phyloP scores from a whole-genome alignment of 1,284 basidiomycete species.

The Mycena citricolor region DNA sequence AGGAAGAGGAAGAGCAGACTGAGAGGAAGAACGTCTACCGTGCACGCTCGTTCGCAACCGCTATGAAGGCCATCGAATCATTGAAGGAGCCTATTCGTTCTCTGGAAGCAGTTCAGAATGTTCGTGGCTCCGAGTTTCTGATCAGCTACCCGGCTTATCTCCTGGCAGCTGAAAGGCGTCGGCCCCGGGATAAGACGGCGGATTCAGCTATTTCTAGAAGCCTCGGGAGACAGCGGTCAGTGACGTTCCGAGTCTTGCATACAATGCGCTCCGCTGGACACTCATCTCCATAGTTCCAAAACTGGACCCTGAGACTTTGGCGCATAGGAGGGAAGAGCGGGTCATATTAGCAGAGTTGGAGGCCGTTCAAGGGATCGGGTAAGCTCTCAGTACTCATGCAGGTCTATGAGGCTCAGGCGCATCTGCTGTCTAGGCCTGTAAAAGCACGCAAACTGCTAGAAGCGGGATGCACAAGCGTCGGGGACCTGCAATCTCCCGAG shows the following conservation, averaged over 20 bases:
- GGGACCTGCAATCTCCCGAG: slow-evolving; percentile 40
- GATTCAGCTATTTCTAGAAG: slow-evolving; percentile 40
- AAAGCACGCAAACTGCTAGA: slow-evolving; percentile 45
- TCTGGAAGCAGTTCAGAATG: slow-evolving; percentile 35
- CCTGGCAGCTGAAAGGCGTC: slow-evolving; percentile 41
- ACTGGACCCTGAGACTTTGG: slow-evolving; percentile 16
- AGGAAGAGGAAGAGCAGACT: slow-evolving; percentile 42
- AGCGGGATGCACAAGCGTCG: slow-evolving; percentile 46
- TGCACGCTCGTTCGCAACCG: slow-evolving; percentile 47
- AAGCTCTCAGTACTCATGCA: slow-evolving; percentile 6
- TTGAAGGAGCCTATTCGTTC: slow-evolving; percentile 43
- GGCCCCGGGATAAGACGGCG: slow-evolving; percentile 43
- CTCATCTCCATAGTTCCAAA: slow-evolving; percentile 8
- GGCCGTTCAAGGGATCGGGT: slow-evolving; percentile 35
- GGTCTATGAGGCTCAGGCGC: not conserved
- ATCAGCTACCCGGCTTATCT: slow-evolving; percentile 19
- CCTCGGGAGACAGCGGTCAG: slow-evolving; percentile 37
- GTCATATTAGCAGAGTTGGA: slow-evolving; percentile 26
- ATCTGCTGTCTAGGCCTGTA: slow-evolving; percentile 29
- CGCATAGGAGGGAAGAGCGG: slow-evolving; percentile 23
- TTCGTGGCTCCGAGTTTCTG: not conserved
- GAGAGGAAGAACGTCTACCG: slow-evolving; percentile 45
- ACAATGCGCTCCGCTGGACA: too few species aligned
- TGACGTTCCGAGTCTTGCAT: too few species aligned
- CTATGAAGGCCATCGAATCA: slow-evolving; percentile 41